These are phyloP conservation scores for Trifolium repens DNA, from an alignment of 306 rosid genomes.

Conservation along the genomic window DNA sequence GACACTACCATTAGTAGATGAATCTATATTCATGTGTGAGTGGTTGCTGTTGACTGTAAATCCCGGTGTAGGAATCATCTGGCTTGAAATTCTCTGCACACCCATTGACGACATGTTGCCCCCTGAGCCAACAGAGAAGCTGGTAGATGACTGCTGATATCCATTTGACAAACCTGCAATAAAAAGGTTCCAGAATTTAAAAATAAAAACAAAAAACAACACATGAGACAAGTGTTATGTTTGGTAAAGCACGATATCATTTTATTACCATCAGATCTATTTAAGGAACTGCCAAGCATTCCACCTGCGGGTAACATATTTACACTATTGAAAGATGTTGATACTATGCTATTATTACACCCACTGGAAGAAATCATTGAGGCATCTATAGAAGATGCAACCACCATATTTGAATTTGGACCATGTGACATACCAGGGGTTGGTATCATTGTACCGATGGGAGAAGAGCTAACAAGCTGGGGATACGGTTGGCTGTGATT, in stretches of 20 bases:
- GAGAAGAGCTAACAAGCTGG: constrained; percentile 70
- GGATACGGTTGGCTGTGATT: constrained; percentile 70
- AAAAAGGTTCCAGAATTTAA: constrained; percentile 22
- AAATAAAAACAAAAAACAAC: constrained; percentile 35
- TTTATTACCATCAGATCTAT: constrained; percentile 73
- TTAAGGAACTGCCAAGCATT: constrained; percentile 61
- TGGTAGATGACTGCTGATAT: constrained; percentile 80
- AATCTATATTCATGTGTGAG: constrained; percentile 67
- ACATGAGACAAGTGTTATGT: background rate
- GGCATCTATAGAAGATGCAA: constrained; percentile 66
- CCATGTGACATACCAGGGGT: constrained; percentile 88
- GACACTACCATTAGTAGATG: constrained; percentile 65
- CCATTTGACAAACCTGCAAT: constrained; percentile 84
- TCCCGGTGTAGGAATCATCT: constrained; percentile 99
- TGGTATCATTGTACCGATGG: constrained; percentile 86
- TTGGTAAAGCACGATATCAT: constrained; percentile 25
- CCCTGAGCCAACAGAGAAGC: constrained; percentile 71
- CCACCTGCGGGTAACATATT: constrained; percentile 67
- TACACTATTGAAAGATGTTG: constrained; percentile 67
- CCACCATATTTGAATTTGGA: constrained; percentile 74
- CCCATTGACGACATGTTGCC: constrained; percentile 75
- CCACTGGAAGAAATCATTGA: constrained; percentile 64
- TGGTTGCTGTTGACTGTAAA: constrained; percentile 63
- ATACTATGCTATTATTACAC: constrained; percentile 48
- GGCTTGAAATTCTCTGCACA: constrained; percentile 72